Base-by-base conservation (phyloP, 2,329 filamentous ascomycete species). In the Cordyceps cicadae region DNA sequence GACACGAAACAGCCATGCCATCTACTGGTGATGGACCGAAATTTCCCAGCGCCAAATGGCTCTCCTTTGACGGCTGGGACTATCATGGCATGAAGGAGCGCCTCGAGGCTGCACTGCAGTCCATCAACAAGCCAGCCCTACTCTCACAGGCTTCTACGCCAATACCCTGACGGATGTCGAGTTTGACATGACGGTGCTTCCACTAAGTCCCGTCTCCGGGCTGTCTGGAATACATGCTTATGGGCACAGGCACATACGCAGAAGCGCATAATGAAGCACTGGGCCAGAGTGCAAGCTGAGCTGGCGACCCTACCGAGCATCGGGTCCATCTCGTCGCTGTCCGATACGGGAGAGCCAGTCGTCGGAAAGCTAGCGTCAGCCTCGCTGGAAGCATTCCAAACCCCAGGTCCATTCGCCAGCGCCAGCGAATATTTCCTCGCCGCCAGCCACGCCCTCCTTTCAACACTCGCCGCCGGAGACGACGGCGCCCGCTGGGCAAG, bases 61-160 rank as follows among this genome's bases (percentile, higher is more conserved):
- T 46, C 2, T 66, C 64, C 5, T 65, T 64, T 32, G 61, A 67
- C 0, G 64, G 61, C 17, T 68, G 64, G 67, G 60, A 67, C 52
- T 67, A 68, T 39, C 62, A 64, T 34, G 67, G 67, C 50, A 65
- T 67, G 65, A 65, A 63, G 24, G 60, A 67, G 12, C 58, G 67
- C 1, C 32, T 67, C 1, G 50, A 65, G 46, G 50, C 3, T 24
- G 37, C 62, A 1, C 43, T 67, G 8, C 52, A 37, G 1, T 59
- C 50, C 11, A 48, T 68, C 11, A 46, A 70, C 60, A 68, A 65
- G 41, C 1, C 11, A 11, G 56, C 48, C 8, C 64, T 70, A 3
- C 3, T 66, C 15, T 19, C 29, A n/a, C 67, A 63, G 68, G 65
- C 8, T 69, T 69, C 51, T 63, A 64, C 37, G 67, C 65, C 2